A percentile compares a stretch with the other conserved stretches of the same genome.
Conservation (phyloP, 2,329 filamentous ascomycete genomes). For the Penicillium sp. region DNA sequence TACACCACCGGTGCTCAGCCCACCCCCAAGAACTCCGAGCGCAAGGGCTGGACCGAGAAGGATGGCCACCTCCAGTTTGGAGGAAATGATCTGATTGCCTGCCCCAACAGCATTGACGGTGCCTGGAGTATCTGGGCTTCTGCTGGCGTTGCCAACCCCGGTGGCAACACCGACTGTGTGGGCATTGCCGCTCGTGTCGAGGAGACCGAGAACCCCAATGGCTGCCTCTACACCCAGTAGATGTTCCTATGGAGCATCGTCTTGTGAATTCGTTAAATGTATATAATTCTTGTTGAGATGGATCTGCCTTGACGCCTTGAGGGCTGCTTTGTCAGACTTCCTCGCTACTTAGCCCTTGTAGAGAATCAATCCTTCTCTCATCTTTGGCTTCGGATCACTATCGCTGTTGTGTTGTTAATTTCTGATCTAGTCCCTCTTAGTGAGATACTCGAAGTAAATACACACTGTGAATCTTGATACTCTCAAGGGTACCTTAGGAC, state of each 20-base stretch:
- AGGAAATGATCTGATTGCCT: constrained; percentile 50
- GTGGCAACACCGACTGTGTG: constrained; percentile 34
- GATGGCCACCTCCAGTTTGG: constrained; percentile 48
- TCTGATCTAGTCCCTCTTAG: too few species aligned
- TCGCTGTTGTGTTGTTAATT: too few species aligned
- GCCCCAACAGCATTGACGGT: constrained; percentile 48
- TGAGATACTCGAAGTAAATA: too few species aligned
- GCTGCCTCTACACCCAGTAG: constrained; percentile 29
- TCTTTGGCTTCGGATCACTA: not conserved
- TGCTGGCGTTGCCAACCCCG: constrained; percentile 29
- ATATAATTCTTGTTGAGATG: not conserved
- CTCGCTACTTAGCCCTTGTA: not conserved
- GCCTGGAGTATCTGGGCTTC: constrained; percentile 41
- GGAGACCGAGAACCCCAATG: constrained; percentile 21
- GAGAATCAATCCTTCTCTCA: not conserved
- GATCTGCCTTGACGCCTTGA: not conserved
- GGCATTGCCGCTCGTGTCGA: constrained; percentile 30
- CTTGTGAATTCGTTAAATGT: not conserved
- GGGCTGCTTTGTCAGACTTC: not conserved
- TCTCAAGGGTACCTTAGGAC: too few species aligned
- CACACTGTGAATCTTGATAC: too few species aligned
- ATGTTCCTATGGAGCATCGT: not conserved
- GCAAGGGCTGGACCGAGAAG: constrained; percentile 49
- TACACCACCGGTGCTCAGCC: constrained; percentile 50
- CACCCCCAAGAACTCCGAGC: constrained; percentile 45